Percentiles rank a stretch among this genome's conserved stretches.
These are phyloP conservation scores for Auriscalpium orientale DNA, from an alignment of 768 basidiomycete species.

Conservation along the genomic window DNA sequence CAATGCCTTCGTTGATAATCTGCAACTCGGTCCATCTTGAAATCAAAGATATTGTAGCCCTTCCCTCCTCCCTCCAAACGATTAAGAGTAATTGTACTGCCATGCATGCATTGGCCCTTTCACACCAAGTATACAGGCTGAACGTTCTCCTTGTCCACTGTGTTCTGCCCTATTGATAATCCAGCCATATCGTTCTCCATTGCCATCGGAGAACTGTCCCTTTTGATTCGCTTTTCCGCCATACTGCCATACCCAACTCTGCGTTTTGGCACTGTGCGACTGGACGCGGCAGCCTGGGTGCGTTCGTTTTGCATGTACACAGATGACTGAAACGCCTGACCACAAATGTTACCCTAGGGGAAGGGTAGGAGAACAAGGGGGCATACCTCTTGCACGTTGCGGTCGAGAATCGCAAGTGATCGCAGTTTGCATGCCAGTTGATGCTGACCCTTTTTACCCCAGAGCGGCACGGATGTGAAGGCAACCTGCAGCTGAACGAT, in stretches of 20 bases:
- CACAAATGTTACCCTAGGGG: not conserved
- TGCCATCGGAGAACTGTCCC: not conserved
- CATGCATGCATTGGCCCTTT: no score
- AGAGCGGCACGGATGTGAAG: not conserved
- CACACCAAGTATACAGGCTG: not conserved
- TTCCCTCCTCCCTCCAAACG: no score
- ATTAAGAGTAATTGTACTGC: no score
- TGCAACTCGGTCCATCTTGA: no score
- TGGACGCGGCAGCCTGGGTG: no score
- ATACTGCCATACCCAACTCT: not conserved
- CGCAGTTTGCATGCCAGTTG: not conserved
- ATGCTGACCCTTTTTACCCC: not conserved
- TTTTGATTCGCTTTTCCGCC: no score
- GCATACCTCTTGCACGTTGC: not conserved
- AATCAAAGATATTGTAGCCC: no score
- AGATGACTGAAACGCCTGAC: not conserved
- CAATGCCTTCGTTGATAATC: no score
- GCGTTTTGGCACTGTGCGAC: not conserved
- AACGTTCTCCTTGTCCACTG: not conserved
- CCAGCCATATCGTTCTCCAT: no score
- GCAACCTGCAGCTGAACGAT: not conserved
- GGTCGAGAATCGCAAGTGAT: not conserved
- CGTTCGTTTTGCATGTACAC: not conserved
- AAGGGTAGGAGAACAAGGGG: not conserved
- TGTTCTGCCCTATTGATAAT: no score